phyloP scores from a whole-genome alignment of 2,329 filamentous ascomycete genomes.

The Trichoderma lentiforme region DNA sequence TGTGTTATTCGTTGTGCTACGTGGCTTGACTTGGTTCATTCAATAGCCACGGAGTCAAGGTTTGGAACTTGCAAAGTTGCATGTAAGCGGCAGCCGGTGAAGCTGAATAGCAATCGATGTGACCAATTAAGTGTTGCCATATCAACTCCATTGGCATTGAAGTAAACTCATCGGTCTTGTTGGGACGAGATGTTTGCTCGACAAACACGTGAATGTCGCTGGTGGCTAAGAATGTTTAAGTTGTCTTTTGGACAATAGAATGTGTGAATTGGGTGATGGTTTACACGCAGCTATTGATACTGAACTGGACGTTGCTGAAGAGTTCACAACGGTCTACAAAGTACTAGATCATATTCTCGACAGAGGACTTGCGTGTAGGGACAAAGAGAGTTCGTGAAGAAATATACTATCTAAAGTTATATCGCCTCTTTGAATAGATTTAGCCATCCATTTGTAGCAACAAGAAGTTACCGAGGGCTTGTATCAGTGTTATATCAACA shows the following conservation, averaged over 20 bases:
- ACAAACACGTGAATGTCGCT: neutral
- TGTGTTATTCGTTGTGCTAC: constrained; percentile 1
- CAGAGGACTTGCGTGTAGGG: neutral
- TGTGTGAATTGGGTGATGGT: neutral
- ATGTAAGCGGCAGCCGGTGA: neutral
- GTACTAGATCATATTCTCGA: neutral
- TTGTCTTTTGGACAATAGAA: neutral
- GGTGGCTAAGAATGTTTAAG: neutral
- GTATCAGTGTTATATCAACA: neutral
- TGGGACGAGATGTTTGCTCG: neutral
- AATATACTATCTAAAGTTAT: neutral
- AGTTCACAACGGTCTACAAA: neutral
- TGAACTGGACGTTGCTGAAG: no score
- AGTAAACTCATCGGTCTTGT: neutral
- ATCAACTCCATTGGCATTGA: neutral
- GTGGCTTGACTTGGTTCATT: neutral
- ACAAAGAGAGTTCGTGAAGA: neutral
- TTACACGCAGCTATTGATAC: neutral
- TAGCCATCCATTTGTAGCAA: neutral
- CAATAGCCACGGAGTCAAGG: neutral
- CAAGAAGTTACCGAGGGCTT: neutral
- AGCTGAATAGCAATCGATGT: neutral
- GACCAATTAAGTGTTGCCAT: neutral
- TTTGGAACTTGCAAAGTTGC: neutral
- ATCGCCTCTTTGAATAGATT: neutral